Percentiles rank a stretch among this genome's conserved stretches.
These are phyloP conservation scores for Apiospora koreana DNA, from an alignment of 2,329 filamentous ascomycete genomes.

Conservation along the genomic window DNA sequence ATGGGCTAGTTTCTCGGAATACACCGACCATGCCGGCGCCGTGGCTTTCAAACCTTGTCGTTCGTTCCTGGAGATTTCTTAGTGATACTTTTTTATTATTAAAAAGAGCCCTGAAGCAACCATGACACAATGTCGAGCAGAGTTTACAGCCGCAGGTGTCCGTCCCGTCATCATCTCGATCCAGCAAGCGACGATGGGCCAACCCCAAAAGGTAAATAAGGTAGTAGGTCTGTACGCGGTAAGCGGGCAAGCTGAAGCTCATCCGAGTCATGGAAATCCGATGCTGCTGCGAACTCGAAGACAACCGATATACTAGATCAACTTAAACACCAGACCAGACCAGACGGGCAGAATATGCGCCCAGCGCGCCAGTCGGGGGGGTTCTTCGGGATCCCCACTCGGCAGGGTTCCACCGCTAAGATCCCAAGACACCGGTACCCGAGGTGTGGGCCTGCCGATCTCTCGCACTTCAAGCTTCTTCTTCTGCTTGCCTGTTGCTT, in stretches of 20 bases:
- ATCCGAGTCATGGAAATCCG: neutral
- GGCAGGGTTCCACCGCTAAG: conserved; percentile 1
- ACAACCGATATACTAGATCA: neutral
- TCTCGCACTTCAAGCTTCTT: neutral
- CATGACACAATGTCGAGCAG: neutral
- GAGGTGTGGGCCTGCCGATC: neutral
- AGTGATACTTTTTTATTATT: neutral
- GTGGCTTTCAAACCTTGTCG: neutral
- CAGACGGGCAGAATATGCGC: neutral
- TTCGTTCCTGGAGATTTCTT: neutral
- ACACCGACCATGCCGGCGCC: neutral
- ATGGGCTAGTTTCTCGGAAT: neutral
- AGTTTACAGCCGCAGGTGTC: neutral
- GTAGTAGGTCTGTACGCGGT: neutral
- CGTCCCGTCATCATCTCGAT: neutral
- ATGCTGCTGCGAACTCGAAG: neutral
- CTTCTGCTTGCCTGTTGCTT: neutral
- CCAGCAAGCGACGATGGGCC: neutral
- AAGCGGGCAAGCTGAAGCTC: neutral
- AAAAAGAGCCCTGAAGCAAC: neutral
- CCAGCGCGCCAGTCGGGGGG: neutral
- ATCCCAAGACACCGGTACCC: conserved; percentile 7
- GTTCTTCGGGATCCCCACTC: conserved; percentile 6
- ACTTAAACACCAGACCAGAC: neutral
- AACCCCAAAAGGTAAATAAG: neutral